Base-by-base conservation (phyloP, 1,284 basidiomycete genomes). In the Vanrija humicola region DNA sequence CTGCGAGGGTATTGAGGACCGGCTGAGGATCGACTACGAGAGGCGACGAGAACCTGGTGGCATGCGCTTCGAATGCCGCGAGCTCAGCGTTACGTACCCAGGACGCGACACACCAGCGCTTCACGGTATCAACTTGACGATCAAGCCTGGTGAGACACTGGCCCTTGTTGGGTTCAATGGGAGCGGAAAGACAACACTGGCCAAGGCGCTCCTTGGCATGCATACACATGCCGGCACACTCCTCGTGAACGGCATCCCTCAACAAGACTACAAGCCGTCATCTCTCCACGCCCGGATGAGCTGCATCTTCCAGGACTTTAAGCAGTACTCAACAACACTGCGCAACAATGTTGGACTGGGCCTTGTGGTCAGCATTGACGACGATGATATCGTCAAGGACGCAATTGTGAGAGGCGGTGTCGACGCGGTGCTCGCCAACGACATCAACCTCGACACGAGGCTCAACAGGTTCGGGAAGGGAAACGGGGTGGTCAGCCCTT, bases 321-420 rank as follows among this genome's bases (percentile, higher is more conserved):
- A 85, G 38, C 86, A 85, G 68, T 89, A 86, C 71, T 85, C 83
- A 66, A 81, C 85, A 6, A 83, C 86, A 0, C 79, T 88, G 18
- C 80, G 83, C 59, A 86, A 89, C 67, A 90, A 90, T 65, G 84
- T 89, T 23, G 89, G 88, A 18, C 75, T 90, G 5, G 89, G 89
- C 23, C 14, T 23, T 5, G 16, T n/a, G 5, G 12, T 8, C 18
- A 14, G 19, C 6, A 16, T 42, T 12, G 25, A 43, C 26, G 48
- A 49, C 26, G 39, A 42, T 2, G 48, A 28, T 3, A 16, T 9
- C 1, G 21, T 48, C 15, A 10, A 25, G 16, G 12, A 3, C 7
- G 81, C 81, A 64, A 80, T 89, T 15, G 18, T 7, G 14, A 9
- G n/a, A 28, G 47, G 47, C 7, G 47, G 47, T 10, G 47, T 38